Evolutionary conservation across 768 basidiomycete genomes (phyloP), one percentile per base, ranked within the genome.

Genomic region (Tricholoma saponaceum): DNA sequence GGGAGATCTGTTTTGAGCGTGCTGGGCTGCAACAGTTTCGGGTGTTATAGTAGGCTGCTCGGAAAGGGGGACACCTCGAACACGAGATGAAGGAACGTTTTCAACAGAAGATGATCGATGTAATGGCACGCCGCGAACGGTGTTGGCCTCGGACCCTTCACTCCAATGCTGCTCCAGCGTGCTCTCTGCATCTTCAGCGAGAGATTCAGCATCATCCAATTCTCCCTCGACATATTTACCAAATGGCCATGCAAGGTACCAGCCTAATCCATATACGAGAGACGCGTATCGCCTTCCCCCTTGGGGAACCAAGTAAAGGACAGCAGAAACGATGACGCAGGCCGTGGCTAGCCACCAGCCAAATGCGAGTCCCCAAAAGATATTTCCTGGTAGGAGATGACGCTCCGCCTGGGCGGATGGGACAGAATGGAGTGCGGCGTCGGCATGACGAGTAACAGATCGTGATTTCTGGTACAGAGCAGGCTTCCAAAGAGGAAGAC

Each of bases 401-500:
- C 93, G 86, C 66, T 96, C 94, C 2, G 92, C 94, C 60, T 94
- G 91, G 2, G 93, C 90, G 18, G 93, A 96, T 1, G 97, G 97
- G 28, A 92, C 81, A 12, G 90, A 83, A 69, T 99, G 97, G 4
- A 99, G 83, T 0, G 91, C 97, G 58, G 90, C 86, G 71, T 99
- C 97, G 35, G 97, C 97, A 74, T 94, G 85, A 52, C 96, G 92
- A 51, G 95, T 98, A 65, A 99, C 92, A 2, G 95, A 92, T 30
- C 97, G 88, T 30, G 91, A 90, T 70, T 99, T 99, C 74, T 95
- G 95, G 85, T 99, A 99, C 57, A 99, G 73, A 0, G 97, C 97
- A 20, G 97, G 97, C 72, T 99, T 99, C 97, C 97, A 99, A 69
- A 99, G 98, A 37, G 93, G 96, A 58, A 99, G 80, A 78, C 97